Evolutionary conservation across 176 grass and related monocot genomes (phyloP).

Genomic region (Rhynchospora tenuis): DNA sequence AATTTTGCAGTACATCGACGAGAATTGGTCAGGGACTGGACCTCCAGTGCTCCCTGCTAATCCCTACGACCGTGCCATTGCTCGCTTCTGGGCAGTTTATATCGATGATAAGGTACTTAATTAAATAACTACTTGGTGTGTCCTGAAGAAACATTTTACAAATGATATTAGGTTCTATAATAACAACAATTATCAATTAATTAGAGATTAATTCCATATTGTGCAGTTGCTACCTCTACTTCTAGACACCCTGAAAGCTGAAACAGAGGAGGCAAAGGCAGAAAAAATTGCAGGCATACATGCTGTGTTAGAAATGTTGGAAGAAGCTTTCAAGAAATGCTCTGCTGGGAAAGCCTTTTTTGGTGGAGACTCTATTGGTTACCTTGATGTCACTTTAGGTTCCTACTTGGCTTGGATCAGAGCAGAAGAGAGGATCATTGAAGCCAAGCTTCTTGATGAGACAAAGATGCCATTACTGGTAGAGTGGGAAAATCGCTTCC

Average conservation of each 20-base stretch:
- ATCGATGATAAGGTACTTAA: conserved; percentile 42
- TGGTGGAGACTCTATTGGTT: conserved; percentile 24
- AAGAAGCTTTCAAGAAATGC: conserved; percentile 19
- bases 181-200: not conserved
- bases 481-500: conserved; percentile 38
- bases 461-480: conserved; percentile 27
- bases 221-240: conserved; percentile 20
- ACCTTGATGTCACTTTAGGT: conserved; percentile 41
- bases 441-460: conserved; percentile 27
- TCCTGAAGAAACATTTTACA: not conserved
- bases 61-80: conserved; percentile 20
- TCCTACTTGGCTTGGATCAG: conserved; percentile 28
- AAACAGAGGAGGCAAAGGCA: conserved; percentile 25
- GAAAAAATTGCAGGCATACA: conserved; percentile 23
- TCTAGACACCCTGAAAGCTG: conserved; percentile 9
- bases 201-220: not conserved
- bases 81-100: conserved; percentile 41
- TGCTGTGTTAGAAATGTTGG: conserved; percentile 25
- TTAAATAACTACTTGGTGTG: not conserved
- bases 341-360: conserved; percentile 20
- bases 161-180: not conserved
- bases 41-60: not conserved
- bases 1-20: conserved; percentile 24
- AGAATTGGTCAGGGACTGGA: not conserved
- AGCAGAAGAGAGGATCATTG: conserved; percentile 20